Evolutionary conservation across 768 basidiomycete genomes (phyloP).

Genomic region (Auricularia auricula-judae): DNA sequence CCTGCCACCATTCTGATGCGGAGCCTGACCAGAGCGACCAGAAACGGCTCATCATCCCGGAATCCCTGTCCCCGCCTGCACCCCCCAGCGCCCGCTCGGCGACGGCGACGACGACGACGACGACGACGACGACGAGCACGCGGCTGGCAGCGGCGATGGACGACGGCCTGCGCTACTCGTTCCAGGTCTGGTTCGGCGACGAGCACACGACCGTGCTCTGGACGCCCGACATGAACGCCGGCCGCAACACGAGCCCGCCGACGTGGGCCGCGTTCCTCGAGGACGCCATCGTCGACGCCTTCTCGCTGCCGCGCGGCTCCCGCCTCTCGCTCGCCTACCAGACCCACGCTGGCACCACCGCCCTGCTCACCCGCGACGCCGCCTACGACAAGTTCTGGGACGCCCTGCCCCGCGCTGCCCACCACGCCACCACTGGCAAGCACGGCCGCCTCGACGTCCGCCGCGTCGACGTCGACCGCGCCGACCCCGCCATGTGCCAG

Average conservation of each 20-base stretch:
- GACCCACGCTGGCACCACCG: not conserved
- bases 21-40: not conserved
- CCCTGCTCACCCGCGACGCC: not conserved
- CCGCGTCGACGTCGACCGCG: not conserved
- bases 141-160: not conserved
- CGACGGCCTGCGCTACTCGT: conserved; percentile 1
- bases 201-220: not conserved
- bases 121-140: not conserved
- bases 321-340: not conserved
- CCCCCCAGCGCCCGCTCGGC: not conserved
- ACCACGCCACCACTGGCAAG: not conserved
- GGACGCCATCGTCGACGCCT: conserved; percentile 1
- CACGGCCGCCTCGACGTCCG: conserved; percentile 1
- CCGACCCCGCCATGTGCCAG: not conserved
- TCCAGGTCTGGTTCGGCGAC: conserved; percentile 1
- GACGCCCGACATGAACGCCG: not conserved
- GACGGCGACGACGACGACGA: not conserved
- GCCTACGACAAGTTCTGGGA: conserved; percentile 1
- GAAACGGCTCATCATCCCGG: not conserved
- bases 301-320: not conserved
- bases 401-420: not conserved
- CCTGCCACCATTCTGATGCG: not conserved
- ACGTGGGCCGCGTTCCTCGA: not conserved
- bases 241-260: not conserved
- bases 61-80: not conserved